These are phyloP conservation scores for Marasmius tenuissimus DNA, from an alignment of 1,284 basidiomycete genomes.

Conservation along the genomic window DNA sequence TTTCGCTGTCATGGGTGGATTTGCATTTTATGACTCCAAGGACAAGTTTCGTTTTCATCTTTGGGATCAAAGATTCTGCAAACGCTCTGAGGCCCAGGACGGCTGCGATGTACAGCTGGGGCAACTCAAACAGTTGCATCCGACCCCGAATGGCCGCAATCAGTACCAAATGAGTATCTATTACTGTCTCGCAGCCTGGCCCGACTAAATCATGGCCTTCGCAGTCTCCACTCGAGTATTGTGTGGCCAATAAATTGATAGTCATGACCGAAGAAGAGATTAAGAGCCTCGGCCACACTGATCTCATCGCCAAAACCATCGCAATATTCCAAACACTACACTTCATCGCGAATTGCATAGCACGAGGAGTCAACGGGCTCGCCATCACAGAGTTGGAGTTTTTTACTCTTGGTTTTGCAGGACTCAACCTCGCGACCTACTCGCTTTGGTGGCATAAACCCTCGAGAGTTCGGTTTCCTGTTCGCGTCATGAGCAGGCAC, in stretches of 20 bases:
- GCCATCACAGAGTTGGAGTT: slow-evolving; percentile 31
- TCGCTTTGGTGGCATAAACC: slow-evolving; percentile 36
- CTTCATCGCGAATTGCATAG: slow-evolving; percentile 30
- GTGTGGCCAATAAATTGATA: neutral
- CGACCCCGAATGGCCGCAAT: neutral
- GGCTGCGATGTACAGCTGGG: neutral
- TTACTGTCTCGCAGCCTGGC: neutral
- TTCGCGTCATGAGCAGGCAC: neutral
- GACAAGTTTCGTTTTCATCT: neutral
- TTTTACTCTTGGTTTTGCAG: slow-evolving; percentile 27
- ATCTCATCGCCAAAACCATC: slow-evolving; percentile 27
- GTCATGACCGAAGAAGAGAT: slow-evolving; percentile 24
- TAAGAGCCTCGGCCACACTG: slow-evolving; percentile 27
- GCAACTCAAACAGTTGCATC: neutral
- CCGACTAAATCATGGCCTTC: neutral
- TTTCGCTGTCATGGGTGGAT: slow-evolving; percentile 29
- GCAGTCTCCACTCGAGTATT: neutral
- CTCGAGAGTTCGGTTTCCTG: slow-evolving; percentile 15
- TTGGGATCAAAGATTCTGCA: neutral
- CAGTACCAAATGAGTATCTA: neutral
- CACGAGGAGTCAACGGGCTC: slow-evolving; percentile 21
- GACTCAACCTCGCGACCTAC: slow-evolving; percentile 21
- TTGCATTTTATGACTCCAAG: slow-evolving; percentile 14
- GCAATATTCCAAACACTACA: slow-evolving; percentile 29
- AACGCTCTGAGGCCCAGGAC: neutral